Conservation (phyloP, 2,329 filamentous ascomycete species). For the Dichotomopilus funicola region DNA sequence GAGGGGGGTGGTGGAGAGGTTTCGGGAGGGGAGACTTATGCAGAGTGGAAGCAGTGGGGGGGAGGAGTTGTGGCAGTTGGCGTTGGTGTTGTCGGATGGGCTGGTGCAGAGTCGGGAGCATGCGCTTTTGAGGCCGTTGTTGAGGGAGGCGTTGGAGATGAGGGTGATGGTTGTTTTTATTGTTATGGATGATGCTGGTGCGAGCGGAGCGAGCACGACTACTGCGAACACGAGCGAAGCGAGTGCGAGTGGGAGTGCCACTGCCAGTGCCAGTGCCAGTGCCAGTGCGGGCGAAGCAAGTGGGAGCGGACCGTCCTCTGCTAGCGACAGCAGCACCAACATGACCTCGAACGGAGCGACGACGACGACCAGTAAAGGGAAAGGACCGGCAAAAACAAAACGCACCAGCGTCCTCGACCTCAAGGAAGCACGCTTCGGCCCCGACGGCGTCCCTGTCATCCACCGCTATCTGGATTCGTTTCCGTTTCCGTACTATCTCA, state of each 20-base stretch:
- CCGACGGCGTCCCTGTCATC: conserved; percentile 65
- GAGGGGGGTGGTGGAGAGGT: conserved; percentile 68
- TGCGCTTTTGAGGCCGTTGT: conserved; percentile 70
- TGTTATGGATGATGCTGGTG: conserved; percentile 68
- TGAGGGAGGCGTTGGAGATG: conserved; percentile 85
- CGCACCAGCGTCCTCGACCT: conserved; percentile 76
- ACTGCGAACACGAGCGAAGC: too few relatives aligned
- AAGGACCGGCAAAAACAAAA: conserved; percentile 26
- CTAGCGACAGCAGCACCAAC: too few relatives aligned
- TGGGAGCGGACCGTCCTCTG: too few relatives aligned
- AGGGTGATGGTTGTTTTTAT: conserved; percentile 98
- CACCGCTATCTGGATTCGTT: conserved; percentile 92
- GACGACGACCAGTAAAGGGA: too few relatives aligned
- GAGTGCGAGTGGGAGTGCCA: too few relatives aligned
- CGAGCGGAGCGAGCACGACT: too few relatives aligned
- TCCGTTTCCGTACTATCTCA: conserved; percentile 93
- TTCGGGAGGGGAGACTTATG: conserved; percentile 63
- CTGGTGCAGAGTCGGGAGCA: conserved; percentile 79
- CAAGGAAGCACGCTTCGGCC: conserved; percentile 71
- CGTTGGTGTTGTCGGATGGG: conserved; percentile 88
- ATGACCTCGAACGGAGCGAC: too few relatives aligned
- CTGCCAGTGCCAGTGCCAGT: too few relatives aligned
- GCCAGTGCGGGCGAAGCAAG: too few relatives aligned
- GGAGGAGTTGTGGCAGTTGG: conserved; percentile 87
- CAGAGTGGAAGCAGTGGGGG: conserved; percentile 36